A percentile compares a stretch with the other conserved stretches of the same genome.
phyloP scores from a whole-genome alignment of 345 rosid species.

The Schrenkiella parvula region DNA sequence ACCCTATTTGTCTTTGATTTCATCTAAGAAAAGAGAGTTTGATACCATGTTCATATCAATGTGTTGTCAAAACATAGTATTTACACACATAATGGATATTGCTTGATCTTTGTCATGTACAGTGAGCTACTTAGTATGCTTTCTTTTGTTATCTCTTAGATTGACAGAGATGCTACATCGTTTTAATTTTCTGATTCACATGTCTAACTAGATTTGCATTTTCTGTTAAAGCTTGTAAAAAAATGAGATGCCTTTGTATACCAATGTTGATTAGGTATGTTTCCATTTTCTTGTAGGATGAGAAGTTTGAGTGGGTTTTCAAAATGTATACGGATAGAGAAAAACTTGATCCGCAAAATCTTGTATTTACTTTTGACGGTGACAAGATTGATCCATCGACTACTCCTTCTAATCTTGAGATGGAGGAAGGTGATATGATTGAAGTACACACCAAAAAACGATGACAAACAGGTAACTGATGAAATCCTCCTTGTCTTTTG shows the following conservation, averaged over 20 bases:
- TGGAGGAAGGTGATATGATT: constrained; percentile 91
- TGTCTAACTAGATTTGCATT: too few relatives aligned
- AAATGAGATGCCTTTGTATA: not conserved
- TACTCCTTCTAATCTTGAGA: constrained; percentile 70
- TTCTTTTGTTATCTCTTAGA: not conserved
- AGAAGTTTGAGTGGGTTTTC: constrained; percentile 72
- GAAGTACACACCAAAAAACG: constrained; percentile 63
- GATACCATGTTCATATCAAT: not conserved
- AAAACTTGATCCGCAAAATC: constrained; percentile 42
- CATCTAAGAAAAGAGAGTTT: not conserved
- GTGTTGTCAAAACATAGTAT: not conserved
- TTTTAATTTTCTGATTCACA: too few relatives aligned
- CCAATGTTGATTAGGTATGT: constrained; percentile 2
- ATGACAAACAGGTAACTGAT: constrained; percentile 35
- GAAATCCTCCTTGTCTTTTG: not conserved
- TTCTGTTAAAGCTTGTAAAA: not conserved
- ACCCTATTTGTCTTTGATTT: not conserved
- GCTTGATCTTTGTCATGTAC: not conserved
- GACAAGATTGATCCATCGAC: constrained; percentile 58
- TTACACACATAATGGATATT: not conserved
- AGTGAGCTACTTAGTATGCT: too few relatives aligned
- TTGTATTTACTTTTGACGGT: constrained; percentile 79
- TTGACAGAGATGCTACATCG: not conserved
- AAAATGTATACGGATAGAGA: constrained; percentile 65
- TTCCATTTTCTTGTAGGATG: constrained; percentile 54